These are phyloP conservation scores for Zostera marina DNA, from an alignment of 116 monocot species.

Conservation along the genomic window DNA sequence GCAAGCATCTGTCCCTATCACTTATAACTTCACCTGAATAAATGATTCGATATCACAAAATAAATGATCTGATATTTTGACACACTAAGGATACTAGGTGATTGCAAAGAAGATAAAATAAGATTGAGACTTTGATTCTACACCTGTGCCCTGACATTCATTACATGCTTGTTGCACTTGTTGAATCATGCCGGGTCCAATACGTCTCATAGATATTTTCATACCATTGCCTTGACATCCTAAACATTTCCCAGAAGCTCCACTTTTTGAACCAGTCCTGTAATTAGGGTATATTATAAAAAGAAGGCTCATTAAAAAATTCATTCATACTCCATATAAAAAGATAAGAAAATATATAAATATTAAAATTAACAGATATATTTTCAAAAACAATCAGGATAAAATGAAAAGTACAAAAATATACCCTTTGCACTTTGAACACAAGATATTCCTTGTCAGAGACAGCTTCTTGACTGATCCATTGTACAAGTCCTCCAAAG, in stretches of 20 bases:
- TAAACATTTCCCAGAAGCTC: slow-evolving; percentile 40
- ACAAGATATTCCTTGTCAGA: slow-evolving; percentile 58
- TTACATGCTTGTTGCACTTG: slow-evolving; percentile 63
- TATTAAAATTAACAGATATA: no score
- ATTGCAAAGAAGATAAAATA: not conserved
- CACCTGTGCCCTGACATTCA: slow-evolving; percentile 65
- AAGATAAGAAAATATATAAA: no score
- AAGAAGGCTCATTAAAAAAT: not conserved
- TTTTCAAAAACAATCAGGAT: no score
- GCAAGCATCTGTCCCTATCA: slow-evolving; percentile 63
- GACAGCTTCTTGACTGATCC: slow-evolving; percentile 62
- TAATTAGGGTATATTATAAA: slow-evolving; percentile 8
- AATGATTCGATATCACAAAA: not conserved
- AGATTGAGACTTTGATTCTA: not conserved
- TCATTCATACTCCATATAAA: not conserved
- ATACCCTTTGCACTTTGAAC: slow-evolving; percentile 82
- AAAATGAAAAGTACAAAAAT: not conserved
- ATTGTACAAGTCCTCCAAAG: slow-evolving; percentile 82
- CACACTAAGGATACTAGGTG: not conserved
- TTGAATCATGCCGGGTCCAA: slow-evolving; percentile 69
- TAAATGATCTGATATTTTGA: not conserved
- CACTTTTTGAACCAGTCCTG: slow-evolving; percentile 73
- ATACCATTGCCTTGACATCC: slow-evolving; percentile 54
- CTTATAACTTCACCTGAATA: slow-evolving; percentile 61
- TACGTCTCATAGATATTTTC: slow-evolving; percentile 40